These are phyloP conservation scores for Collybia sordida DNA, from an alignment of 768 basidiomycete species.

Conservation along the genomic window DNA sequence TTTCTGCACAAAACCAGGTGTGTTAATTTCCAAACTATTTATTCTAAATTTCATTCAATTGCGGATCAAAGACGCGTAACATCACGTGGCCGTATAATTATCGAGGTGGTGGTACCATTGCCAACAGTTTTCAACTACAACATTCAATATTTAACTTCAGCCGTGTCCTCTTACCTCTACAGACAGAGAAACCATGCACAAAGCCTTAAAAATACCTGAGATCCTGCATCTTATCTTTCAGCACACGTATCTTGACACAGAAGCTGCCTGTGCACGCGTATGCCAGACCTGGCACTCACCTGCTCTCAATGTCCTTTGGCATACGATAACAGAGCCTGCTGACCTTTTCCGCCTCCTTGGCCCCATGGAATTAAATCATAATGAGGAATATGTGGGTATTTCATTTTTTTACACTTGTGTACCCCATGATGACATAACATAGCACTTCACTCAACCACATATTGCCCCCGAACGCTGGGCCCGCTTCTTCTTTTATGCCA, in stretches of 20 bases:
- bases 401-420: background rate
- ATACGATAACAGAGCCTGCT: slow-evolving; percentile 14
- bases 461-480: slow-evolving; percentile 17
- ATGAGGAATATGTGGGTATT: slow-evolving; percentile 6
- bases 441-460: slow-evolving; percentile 13
- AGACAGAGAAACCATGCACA: slow-evolving; percentile 2
- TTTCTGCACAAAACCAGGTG: no score
- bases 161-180: no score
- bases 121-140: no score
- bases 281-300: slow-evolving; percentile 17
- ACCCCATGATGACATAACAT: background rate
- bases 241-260: slow-evolving; percentile 8
- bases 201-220: slow-evolving; percentile 17
- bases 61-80: no score
- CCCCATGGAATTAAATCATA: slow-evolving; percentile 7
- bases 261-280: slow-evolving; percentile 15
- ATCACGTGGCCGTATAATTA: no score
- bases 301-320: slow-evolving; percentile 19
- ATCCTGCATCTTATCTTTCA: slow-evolving; percentile 16
- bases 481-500: slow-evolving; percentile 19
- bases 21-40: no score
- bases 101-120: no score
- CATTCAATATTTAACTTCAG: no score
- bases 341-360: slow-evolving; percentile 18
- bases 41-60: no score